phyloP scores from a whole-genome alignment of 2,329 filamentous ascomycete species.

The Alternaria burnsii region DNA sequence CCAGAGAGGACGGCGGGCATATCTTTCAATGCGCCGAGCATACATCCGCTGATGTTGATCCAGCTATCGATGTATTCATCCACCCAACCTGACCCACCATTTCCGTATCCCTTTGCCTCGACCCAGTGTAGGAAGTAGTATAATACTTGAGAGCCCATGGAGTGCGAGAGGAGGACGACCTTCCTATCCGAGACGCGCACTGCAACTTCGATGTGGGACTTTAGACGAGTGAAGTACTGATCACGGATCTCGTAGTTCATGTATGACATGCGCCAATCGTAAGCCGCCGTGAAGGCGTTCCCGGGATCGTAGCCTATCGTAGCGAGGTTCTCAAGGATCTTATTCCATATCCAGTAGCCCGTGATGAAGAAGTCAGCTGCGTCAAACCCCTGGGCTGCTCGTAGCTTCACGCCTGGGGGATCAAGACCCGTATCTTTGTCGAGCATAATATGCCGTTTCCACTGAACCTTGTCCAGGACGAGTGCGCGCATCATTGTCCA shows the following conservation, averaged over 20 bases:
- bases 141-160: constrained; percentile 95
- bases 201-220: constrained; percentile 87
- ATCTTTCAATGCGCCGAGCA: constrained; percentile 93
- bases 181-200: constrained; percentile 78
- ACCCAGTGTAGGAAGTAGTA: constrained; percentile 89
- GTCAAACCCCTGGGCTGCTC: constrained; percentile 95
- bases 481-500: constrained; percentile 99
- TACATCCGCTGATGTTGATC: constrained; percentile 98
- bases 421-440: constrained; percentile 92
- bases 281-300: constrained; percentile 72
- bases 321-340: constrained; percentile 95
- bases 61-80: constrained; percentile 89
- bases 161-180: constrained; percentile 87
- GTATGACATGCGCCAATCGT: constrained; percentile 95
- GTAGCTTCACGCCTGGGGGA: constrained; percentile 86
- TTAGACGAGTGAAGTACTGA: constrained; percentile 91
- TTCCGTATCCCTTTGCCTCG: constrained; percentile 77
- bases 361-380: constrained; percentile 93
- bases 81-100: constrained; percentile 87
- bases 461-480: constrained; percentile 89
- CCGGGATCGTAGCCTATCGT: constrained; percentile 95
- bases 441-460: constrained; percentile 97
- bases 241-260: constrained; percentile 88
- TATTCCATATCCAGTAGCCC: constrained; percentile 99
- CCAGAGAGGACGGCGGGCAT: constrained; percentile 90